A percentile compares a stretch with the other conserved stretches of the same genome.
These are phyloP conservation scores for Camellia lanceoleosa DNA, from an alignment of 148 eudicot genomes.

Conservation along the genomic window DNA sequence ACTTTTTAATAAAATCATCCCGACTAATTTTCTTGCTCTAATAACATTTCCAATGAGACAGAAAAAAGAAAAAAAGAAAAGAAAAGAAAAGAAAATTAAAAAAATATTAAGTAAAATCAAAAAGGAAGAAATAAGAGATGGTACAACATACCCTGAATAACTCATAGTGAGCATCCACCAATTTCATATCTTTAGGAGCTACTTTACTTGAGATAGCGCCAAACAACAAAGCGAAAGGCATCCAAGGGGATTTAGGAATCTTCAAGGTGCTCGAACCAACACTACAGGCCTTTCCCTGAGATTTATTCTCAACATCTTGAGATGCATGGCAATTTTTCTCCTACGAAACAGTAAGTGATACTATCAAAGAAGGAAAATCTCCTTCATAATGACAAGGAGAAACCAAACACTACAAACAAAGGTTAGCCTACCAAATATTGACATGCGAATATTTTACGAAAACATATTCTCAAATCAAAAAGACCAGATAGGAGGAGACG, in stretches of 20 bases:
- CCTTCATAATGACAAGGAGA: neutral
- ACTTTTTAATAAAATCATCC: slow-evolving; percentile 34
- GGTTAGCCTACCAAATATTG: neutral
- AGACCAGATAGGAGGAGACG: neutral
- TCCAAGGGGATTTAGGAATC: slow-evolving; percentile 38
- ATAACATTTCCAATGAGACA: slow-evolving; percentile 5
- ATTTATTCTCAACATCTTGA: slow-evolving; percentile 5
- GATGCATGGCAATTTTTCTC: slow-evolving; percentile 3
- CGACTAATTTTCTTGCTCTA: slow-evolving; percentile 40
- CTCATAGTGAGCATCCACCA: slow-evolving; percentile 25
- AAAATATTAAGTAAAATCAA: neutral
- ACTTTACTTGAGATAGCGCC: slow-evolving; percentile 31
- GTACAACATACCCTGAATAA: slow-evolving; percentile 23
- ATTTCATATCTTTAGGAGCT: slow-evolving; percentile 25
- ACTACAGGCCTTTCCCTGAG: slow-evolving; percentile 11
- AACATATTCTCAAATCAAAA: neutral
- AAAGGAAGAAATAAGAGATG: neutral
- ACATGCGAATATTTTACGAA: neutral
- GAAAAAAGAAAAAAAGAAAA: neutral
- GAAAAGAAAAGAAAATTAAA: slow-evolving; percentile 2
- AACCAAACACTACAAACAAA: neutral
- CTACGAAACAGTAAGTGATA: slow-evolving; percentile 3
- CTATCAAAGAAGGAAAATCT: neutral
- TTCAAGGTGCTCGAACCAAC: slow-evolving; percentile 24
- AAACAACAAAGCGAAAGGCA: slow-evolving; percentile 40